phyloP scores from a whole-genome alignment of 2,329 filamentous ascomycete genomes.

The Fusarium hostae region DNA sequence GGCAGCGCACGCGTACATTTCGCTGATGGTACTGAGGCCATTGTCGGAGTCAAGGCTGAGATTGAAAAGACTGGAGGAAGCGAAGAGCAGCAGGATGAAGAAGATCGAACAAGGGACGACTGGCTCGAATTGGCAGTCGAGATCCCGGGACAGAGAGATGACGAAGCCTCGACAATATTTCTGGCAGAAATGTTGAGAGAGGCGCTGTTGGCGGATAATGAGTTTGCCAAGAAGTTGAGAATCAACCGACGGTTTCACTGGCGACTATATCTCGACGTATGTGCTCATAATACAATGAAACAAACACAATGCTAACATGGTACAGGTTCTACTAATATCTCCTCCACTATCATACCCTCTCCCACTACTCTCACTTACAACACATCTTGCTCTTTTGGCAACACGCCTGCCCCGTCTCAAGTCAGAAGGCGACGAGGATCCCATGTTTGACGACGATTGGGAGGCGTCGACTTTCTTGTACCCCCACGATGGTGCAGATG shows the following conservation, averaged over 20 bases:
- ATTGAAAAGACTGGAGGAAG: constrained; percentile 75
- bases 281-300: constrained; percentile 48
- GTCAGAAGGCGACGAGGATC: constrained; percentile 93
- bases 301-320: not conserved
- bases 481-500: constrained; percentile 57
- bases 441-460: constrained; percentile 98
- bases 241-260: constrained; percentile 96
- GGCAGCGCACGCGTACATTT: constrained; percentile 95
- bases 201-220: constrained; percentile 79
- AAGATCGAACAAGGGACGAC: constrained; percentile 62
- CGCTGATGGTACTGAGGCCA: constrained; percentile 92
- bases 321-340: constrained; percentile 90
- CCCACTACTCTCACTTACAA: constrained; percentile 90
- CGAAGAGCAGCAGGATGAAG: constrained; percentile 52
- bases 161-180: constrained; percentile 90
- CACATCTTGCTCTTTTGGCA: constrained; percentile 89
- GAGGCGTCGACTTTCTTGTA: constrained; percentile 83
- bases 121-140: constrained; percentile 95
- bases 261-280: constrained; percentile 93
- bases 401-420: constrained; percentile 86
- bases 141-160: constrained; percentile 89
- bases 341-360: constrained; percentile 92
- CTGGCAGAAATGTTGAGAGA: constrained; percentile 89
- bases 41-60: constrained; percentile 95
- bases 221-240: constrained; percentile 76